Conservation (phyloP, 2,329 filamentous ascomycete genomes). For the Madurella fahalii region DNA sequence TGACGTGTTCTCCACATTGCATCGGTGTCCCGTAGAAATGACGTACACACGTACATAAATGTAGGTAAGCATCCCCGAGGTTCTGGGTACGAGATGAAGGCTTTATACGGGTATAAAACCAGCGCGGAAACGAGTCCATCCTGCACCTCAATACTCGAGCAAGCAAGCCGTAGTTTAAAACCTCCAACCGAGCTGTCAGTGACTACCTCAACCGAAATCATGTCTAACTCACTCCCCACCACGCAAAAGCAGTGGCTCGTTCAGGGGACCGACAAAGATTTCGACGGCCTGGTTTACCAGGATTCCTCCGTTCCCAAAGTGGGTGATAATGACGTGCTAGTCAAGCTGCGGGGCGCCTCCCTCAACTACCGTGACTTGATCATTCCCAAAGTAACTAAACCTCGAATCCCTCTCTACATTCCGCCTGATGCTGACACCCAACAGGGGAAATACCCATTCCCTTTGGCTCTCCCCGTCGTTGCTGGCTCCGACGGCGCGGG, state of each 20-base stretch:
- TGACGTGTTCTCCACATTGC: too few species aligned
- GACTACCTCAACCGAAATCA: not conserved
- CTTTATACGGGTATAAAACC: too few species aligned
- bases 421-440: not conserved
- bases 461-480: slow-evolving; percentile 41
- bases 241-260: slow-evolving; percentile 57
- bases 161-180: too few species aligned
- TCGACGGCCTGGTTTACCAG: slow-evolving; percentile 56
- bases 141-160: too few species aligned
- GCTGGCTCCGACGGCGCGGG: slow-evolving; percentile 53
- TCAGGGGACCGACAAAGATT: slow-evolving; percentile 46
- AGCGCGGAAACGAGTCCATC: too few species aligned
- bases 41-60: too few species aligned
- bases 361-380: slow-evolving; percentile 54
- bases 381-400: slow-evolving; percentile 39
- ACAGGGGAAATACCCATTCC: slow-evolving; percentile 45
- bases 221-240: slow-evolving; percentile 19
- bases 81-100: too few species aligned
- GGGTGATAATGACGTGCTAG: slow-evolving; percentile 67
- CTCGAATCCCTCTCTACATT: not conserved
- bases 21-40: too few species aligned
- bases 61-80: too few species aligned
- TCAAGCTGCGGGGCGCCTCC: slow-evolving; percentile 55
- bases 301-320: slow-evolving; percentile 53
- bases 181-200: too few species aligned